Percentiles rank a stretch among this genome's conserved stretches.
Evolutionary conservation across 2,329 filamentous ascomycete species (phyloP).

Genomic region (Cladosporium sp.): DNA sequence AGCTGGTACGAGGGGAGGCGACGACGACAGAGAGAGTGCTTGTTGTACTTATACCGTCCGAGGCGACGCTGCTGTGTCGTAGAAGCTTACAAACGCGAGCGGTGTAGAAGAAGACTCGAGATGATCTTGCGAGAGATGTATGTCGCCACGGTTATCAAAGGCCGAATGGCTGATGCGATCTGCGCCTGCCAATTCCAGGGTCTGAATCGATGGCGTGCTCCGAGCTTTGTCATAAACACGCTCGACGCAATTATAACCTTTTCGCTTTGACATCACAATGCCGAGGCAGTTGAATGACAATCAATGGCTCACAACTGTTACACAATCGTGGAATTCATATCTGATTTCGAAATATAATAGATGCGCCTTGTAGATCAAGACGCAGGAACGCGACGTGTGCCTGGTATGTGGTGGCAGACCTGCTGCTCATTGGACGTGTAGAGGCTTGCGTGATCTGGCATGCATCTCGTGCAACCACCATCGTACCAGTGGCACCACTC

Average conservation of each 20-base stretch:
- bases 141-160: background rate
- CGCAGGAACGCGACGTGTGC: conserved; percentile 6
- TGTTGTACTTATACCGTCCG: conserved; percentile 1
- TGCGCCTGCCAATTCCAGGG: background rate
- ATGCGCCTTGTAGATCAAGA: background rate
- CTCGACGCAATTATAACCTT: background rate
- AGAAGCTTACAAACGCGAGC: conserved; percentile 1
- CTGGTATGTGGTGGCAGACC: background rate
- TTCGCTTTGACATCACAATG: background rate
- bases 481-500: too few relatives aligned
- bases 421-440: background rate
- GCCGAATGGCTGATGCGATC: background rate
- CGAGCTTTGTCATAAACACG: background rate
- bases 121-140: background rate
- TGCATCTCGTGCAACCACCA: conserved; percentile 5
- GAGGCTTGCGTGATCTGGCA: conserved; percentile 3
- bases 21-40: background rate
- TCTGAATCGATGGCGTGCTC: background rate
- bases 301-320: background rate
- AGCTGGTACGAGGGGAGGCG: background rate
- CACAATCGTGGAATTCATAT: background rate
- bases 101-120: conserved; percentile 1
- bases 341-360: background rate
- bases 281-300: background rate
- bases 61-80: background rate